Percentiles rank a stretch among this genome's conserved stretches.
These are phyloP conservation scores for Nicotiana benthamiana DNA, from an alignment of 257 asterid species.

Conservation along the genomic window DNA sequence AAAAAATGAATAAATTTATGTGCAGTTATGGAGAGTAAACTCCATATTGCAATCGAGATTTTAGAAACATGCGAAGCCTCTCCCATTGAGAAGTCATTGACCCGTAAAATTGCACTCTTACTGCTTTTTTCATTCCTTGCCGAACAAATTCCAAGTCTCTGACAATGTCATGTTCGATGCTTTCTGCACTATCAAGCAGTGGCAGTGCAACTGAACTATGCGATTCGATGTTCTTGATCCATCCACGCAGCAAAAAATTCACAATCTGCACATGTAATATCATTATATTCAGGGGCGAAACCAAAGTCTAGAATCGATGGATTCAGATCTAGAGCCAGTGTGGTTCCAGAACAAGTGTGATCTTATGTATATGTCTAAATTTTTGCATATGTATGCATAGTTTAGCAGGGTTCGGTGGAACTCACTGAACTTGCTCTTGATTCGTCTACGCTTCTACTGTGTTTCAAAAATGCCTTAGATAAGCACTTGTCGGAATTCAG, in stretches of 20 bases:
- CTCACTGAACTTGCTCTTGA: no score
- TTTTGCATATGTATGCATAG: no score
- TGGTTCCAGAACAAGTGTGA: neutral
- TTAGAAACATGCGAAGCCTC: slow-evolving; percentile 43
- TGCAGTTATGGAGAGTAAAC: slow-evolving; percentile 4
- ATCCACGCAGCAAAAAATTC: slow-evolving; percentile 71
- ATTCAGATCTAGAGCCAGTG: neutral
- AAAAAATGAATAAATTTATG: neutral
- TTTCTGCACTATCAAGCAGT: slow-evolving; percentile 45
- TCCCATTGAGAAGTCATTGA: slow-evolving; percentile 50
- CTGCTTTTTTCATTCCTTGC: slow-evolving; percentile 43
- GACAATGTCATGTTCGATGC: slow-evolving; percentile 22
- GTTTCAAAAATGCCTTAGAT: neutral
- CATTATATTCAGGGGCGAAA: neutral
- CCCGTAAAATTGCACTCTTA: slow-evolving; percentile 60
- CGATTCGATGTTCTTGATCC: slow-evolving; percentile 75
- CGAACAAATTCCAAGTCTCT: slow-evolving; percentile 50
- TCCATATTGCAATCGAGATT: slow-evolving; percentile 25
- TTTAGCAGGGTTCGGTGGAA: no score
- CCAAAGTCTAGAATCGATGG: neutral
- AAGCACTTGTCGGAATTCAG: neutral
- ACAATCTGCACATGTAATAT: slow-evolving; percentile 47
- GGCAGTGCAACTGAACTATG: slow-evolving; percentile 49
- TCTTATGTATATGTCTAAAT: neutral
- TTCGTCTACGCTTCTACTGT: no score